These are phyloP conservation scores for Platanthera guangdongensis DNA, from an alignment of 106 monocot genomes.

Conservation along the genomic window DNA sequence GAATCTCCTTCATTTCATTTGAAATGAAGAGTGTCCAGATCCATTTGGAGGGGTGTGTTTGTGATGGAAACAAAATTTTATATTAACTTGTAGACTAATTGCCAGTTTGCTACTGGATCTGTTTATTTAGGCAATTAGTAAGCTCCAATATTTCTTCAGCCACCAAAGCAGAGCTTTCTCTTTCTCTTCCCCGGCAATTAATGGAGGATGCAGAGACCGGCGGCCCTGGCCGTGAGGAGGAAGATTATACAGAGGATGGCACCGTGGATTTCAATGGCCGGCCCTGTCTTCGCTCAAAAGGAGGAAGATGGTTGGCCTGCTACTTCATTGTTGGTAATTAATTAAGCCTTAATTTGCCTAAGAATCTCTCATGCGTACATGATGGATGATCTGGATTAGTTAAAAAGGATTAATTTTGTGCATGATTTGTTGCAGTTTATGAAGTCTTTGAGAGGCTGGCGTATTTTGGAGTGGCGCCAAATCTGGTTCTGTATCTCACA, in stretches of 20 bases:
- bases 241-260: slow-evolving; percentile 33
- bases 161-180: background rate
- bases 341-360: too few species aligned
- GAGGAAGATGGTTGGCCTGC: slow-evolving; percentile 44
- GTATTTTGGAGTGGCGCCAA: slow-evolving; percentile 40
- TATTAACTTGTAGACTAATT: too few species aligned
- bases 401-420: too few species aligned
- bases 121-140: too few species aligned
- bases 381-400: too few species aligned
- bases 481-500: slow-evolving; percentile 50
- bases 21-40: too few species aligned
- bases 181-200: background rate
- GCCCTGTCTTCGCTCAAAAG: slow-evolving; percentile 27
- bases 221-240: background rate
- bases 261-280: slow-evolving; percentile 39
- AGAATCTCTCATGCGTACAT: too few species aligned
- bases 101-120: too few species aligned
- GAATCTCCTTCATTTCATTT: too few species aligned
- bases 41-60: too few species aligned
- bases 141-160: background rate
- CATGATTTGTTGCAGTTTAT: slow-evolving; percentile 17
- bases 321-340: slow-evolving; percentile 43
- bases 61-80: too few species aligned
- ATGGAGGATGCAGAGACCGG: background rate
- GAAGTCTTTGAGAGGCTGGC: slow-evolving; percentile 59